Evolutionary conservation across 345 rosid species (phyloP), one percentile per base, ranked within the genome.

Genomic region (Barbarea vulgaris): DNA sequence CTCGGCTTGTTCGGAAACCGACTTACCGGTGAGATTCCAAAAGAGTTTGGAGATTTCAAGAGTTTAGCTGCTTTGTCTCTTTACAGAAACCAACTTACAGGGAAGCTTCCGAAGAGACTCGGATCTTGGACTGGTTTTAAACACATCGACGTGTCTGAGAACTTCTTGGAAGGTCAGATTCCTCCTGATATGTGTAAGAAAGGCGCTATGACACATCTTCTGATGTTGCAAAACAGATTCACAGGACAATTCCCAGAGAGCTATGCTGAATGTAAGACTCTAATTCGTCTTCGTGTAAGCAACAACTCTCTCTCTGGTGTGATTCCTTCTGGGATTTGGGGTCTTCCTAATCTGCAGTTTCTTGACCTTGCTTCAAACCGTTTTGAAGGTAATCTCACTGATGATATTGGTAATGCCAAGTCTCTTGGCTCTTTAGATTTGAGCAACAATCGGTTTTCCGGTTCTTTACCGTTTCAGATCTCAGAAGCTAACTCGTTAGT

Each of bases 141-240:
- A 7, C 66, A 44, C 80, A 85, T 93, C 18, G 98, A 93, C 74
- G 90, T 87, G 50, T 85, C 97, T 3, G 96, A 91, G 84, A 93
- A 93, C 72, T 78, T 69, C 27, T 72, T 93, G 65, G 81, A 85
- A n/a, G 98, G 98, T 67, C 64, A 84, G 1, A 88, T 89, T 21
- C 98, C 98, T 8, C 88, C 86, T n/a, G 83, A 85, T 24, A 87
- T 93, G 87, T 93, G 97, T 82, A 88, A 85, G 79, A 87, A 87
- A 37, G 96, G 94, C 1, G 57, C 67, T 52, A 75, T 91, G 83
- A 75, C 79, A 8, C 85, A 81, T 53, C 80, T 91, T 70, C 85
- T 91, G 1, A 30, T 93, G 70, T 63, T 91, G 37, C 87, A 84
- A 75, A 93, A 93, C 87, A 81, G 75, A 15, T 82, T 93, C 82